phyloP scores from a whole-genome alignment of 192 early-diverging fungal species.

The Backusella westeae region DNA sequence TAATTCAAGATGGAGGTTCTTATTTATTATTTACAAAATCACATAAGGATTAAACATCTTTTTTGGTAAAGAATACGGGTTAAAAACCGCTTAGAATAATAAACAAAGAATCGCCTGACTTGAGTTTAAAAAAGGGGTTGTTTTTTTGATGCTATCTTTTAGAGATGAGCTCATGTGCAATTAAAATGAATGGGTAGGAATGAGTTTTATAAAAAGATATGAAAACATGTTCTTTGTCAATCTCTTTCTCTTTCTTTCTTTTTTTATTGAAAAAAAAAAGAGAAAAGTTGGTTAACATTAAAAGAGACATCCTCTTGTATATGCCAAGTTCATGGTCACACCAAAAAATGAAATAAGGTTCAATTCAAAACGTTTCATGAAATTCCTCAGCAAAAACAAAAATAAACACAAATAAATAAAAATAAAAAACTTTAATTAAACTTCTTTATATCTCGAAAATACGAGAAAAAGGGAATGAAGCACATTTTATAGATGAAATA shows the following conservation, averaged over 20 bases:
- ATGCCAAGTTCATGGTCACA: background rate
- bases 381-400: background rate
- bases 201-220: background rate
- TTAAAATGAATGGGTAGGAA: background rate
- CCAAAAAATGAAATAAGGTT: background rate
- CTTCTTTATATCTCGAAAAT: background rate
- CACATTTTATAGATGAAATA: background rate
- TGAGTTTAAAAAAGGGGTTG: background rate
- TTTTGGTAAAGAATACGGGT: background rate
- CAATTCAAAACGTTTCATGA: background rate
- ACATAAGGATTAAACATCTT: background rate
- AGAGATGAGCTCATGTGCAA: background rate
- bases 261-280: no score
- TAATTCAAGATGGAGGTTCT: background rate
- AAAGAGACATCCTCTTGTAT: background rate
- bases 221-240: background rate
- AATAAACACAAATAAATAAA: background rate
- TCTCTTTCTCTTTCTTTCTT: background rate
- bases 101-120: conserved; percentile 1
- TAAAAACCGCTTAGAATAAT: background rate
- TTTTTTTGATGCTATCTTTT: background rate
- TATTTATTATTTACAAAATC: background rate
- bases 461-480: background rate
- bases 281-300: background rate
- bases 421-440: background rate